Conservation (phyloP, 805 yeast species). For the Cyberlindnera samutprakarnensis region DNA sequence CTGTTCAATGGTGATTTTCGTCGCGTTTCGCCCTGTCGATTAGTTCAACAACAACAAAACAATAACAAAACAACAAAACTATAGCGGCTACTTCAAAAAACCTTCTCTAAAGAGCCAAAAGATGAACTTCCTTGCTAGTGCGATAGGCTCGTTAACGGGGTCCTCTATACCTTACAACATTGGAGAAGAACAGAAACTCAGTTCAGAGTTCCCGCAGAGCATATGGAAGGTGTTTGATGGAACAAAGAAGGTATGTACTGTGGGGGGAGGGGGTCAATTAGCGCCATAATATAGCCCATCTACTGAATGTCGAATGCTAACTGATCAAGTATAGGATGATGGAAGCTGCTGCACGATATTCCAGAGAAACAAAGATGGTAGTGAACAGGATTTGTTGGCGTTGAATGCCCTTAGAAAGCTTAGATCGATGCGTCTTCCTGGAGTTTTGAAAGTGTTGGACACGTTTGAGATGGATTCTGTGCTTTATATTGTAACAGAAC, state of each 20-base stretch:
- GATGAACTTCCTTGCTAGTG: slow-evolving; percentile 66
- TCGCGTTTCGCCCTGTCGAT: no score
- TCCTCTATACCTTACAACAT: slow-evolving; percentile 50
- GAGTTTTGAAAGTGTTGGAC: slow-evolving; percentile 55
- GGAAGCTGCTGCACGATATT: slow-evolving; percentile 52
- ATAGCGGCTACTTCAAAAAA: no score
- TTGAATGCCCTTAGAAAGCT: slow-evolving; percentile 38
- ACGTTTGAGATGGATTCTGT: slow-evolving; percentile 52
- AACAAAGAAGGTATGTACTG: slow-evolving; percentile 31
- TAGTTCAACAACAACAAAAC: slow-evolving; percentile 1
- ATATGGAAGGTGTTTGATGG: slow-evolving; percentile 66
- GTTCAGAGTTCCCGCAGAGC: slow-evolving; percentile 27
- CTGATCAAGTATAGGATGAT: no score
- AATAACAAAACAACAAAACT: background rate
- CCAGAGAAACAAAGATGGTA: slow-evolving; percentile 44
- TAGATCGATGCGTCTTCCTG: slow-evolving; percentile 61
- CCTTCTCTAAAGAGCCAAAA: no score
- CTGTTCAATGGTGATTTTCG: no score
- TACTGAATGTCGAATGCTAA: no score
- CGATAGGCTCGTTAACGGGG: slow-evolving; percentile 52
- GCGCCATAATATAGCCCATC: no score
- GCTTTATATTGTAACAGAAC: slow-evolving; percentile 61
- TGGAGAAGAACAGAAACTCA: slow-evolving; percentile 32
- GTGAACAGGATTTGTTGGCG: slow-evolving; percentile 30
- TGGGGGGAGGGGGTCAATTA: no score